Percentiles rank a stretch among this genome's conserved stretches.
phyloP scores from a whole-genome alignment of 1,284 basidiomycete species.

The Neonothopanus nambi region DNA sequence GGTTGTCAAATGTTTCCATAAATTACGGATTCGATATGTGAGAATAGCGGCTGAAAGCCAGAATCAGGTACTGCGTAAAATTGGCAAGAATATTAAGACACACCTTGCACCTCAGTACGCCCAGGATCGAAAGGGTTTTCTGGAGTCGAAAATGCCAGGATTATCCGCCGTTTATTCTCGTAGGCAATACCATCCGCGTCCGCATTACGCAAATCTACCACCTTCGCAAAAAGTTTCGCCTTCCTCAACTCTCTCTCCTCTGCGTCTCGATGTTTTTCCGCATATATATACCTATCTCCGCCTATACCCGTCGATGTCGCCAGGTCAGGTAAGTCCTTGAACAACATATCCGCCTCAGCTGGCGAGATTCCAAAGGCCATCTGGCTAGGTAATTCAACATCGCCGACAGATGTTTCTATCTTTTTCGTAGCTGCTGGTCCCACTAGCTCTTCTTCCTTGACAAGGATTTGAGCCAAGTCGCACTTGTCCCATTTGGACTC shows the following conservation, averaged over 20 bases:
- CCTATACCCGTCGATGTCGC: slow-evolving; percentile 32
- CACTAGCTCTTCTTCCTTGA: slow-evolving; percentile 54
- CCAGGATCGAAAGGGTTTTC: slow-evolving; percentile 78
- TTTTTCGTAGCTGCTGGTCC: slow-evolving; percentile 27
- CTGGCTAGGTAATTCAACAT: slow-evolving; percentile 45
- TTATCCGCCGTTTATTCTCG: slow-evolving; percentile 83
- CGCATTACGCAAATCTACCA: slow-evolving; percentile 87
- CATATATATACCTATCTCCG: slow-evolving; percentile 18
- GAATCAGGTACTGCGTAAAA: not conserved
- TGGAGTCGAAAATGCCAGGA: slow-evolving; percentile 75
- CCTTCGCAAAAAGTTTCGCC: slow-evolving; percentile 63
- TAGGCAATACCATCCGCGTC: slow-evolving; percentile 82
- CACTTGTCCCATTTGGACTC: slow-evolving; percentile 64
- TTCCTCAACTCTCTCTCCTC: slow-evolving; percentile 53
- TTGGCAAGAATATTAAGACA: slow-evolving; percentile 24
- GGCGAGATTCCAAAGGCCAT: slow-evolving; percentile 65
- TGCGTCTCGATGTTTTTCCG: slow-evolving; percentile 17
- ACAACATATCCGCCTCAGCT: slow-evolving; percentile 55
- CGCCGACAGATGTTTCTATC: slow-evolving; percentile 28
- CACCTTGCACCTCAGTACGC: slow-evolving; percentile 86
- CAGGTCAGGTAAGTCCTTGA: slow-evolving; percentile 57
- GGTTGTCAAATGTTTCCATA: slow-evolving; percentile 72
- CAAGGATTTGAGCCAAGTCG: slow-evolving; percentile 62
- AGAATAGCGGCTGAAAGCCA: slow-evolving; percentile 73
- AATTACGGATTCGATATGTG: slow-evolving; percentile 83